Conservation (phyloP, 192 early-diverging fungal genomes). For the Backusella mclennaniae region DNA sequence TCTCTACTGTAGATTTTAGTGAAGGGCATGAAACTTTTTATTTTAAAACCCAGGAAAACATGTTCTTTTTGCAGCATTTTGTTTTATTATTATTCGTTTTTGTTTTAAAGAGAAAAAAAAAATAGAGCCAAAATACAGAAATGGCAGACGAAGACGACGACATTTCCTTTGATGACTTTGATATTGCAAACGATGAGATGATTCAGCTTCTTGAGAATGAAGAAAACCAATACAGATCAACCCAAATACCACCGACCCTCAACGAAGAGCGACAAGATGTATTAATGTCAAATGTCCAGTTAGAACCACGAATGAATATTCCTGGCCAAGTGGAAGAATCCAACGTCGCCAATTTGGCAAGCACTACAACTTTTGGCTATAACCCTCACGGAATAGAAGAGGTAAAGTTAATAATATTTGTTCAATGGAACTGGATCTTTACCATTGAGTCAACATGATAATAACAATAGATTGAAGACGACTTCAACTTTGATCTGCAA, state of each 20-base stretch:
- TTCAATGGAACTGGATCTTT: no score
- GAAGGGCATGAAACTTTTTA: no score
- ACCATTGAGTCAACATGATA: no score
- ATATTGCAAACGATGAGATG: neutral
- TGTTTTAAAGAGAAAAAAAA: no score
- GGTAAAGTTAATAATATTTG: neutral
- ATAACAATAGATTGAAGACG: neutral
- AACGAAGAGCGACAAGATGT: neutral
- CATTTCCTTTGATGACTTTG: neutral
- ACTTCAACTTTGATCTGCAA: neutral
- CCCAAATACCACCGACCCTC: neutral
- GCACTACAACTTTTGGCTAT: neutral
- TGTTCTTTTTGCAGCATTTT: no score
- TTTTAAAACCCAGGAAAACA: no score
- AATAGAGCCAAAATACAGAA: neutral
- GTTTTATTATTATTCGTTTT: no score
- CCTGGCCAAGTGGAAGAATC: neutral
- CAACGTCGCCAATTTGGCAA: neutral
- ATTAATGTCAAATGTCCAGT: neutral
- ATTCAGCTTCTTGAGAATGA: neutral
- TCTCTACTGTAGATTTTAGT: no score
- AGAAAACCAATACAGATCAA: neutral
- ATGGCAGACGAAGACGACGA: neutral
- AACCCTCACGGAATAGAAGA: neutral
- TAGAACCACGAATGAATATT: neutral